Conservation (phyloP, 2,329 filamentous ascomycete species). For the Chalara sp. region DNA sequence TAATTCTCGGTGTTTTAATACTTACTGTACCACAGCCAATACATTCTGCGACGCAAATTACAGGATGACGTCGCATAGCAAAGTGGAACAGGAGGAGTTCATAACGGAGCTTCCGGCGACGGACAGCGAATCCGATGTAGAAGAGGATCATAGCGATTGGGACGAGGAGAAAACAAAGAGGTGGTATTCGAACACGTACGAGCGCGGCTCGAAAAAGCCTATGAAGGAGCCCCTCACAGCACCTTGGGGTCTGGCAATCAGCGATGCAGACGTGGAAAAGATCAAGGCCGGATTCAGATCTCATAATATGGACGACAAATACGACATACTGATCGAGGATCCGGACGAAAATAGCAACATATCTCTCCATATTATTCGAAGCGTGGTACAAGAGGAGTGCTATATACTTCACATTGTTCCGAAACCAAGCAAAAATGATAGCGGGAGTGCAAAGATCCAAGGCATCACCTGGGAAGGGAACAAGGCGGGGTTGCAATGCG, state of each 20-base stretch:
- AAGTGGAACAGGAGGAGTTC: not conserved
- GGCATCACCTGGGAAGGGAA: not conserved
- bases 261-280: constrained; percentile 4
- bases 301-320: constrained; percentile 5
- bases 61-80: not conserved
- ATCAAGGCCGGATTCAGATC: constrained; percentile 2
- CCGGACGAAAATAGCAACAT: not conserved
- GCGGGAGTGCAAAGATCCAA: not conserved
- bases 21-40: not conserved
- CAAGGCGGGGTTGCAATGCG: not conserved
- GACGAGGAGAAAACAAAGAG: not conserved
- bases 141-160: not conserved
- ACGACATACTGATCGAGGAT: not conserved
- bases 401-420: not conserved
- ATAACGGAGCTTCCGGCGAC: not conserved
- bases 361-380: not conserved
- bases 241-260: constrained; percentile 4
- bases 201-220: not conserved
- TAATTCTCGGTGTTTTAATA: no score
- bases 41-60: not conserved
- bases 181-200: not conserved
- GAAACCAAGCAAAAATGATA: not conserved
- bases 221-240: constrained; percentile 4
- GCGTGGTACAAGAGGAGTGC: not conserved
- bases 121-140: not conserved